Conservation (phyloP, 1,139 yeast genomes). For the Magnusiomyces ingens region DNA sequence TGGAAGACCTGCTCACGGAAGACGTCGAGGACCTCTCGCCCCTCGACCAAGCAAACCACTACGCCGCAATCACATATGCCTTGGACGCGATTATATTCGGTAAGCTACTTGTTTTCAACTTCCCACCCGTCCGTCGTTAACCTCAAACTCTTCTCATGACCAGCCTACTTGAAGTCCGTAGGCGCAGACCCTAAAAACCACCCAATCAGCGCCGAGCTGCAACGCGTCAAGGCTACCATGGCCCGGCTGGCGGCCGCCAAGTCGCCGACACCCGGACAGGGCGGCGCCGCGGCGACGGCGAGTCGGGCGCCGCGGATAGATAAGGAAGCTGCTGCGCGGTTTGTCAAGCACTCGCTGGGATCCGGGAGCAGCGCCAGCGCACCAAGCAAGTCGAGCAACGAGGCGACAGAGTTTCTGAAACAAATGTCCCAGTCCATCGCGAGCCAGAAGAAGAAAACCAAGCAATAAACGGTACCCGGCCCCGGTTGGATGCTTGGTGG, state of each 20-base stretch:
- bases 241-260: conserved; percentile 47
- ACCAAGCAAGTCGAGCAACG: too few species aligned
- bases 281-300: background rate
- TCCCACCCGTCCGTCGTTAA: conserved; percentile 36
- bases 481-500: too few species aligned
- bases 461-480: too few species aligned
- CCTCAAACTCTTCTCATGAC: background rate
- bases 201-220: conserved; percentile 63
- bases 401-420: too few species aligned
- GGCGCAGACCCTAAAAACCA: conserved; percentile 56
- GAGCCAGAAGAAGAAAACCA: too few species aligned
- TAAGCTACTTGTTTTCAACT: conserved; percentile 20
- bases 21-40: conserved; percentile 27
- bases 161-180: conserved; percentile 50
- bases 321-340: conserved; percentile 39
- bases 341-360: conserved; percentile 42
- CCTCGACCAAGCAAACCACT: conserved; percentile 30
- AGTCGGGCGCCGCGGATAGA: conserved; percentile 20
- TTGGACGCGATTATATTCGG: conserved; percentile 38
- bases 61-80: conserved; percentile 35
- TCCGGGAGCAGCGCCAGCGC: background rate
- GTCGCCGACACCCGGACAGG: conserved; percentile 4
- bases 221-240: conserved; percentile 65
- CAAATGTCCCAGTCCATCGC: too few species aligned
- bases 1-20: conserved; percentile 25